Percentiles rank a stretch among this genome's conserved stretches.
phyloP scores from a whole-genome alignment of 2,329 filamentous ascomycete species.

The Fusarium nurragi region DNA sequence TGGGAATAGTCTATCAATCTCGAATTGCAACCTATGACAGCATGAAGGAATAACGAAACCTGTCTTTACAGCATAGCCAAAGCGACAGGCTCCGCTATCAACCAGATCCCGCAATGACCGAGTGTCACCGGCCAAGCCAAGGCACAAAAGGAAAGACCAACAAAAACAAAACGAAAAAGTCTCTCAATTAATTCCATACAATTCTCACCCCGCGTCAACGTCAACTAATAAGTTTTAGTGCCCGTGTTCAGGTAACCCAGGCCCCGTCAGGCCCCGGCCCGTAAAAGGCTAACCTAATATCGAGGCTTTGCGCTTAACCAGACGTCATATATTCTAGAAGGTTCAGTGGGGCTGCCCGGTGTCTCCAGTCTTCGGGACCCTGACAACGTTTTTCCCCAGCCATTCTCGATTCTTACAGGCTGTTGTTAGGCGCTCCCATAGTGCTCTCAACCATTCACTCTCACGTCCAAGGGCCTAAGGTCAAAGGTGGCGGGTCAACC shows the following conservation, averaged over 20 bases:
- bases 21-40: neutral
- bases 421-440: constrained; percentile 17
- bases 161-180: constrained; percentile 5
- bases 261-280: constrained; percentile 14
- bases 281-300: constrained; percentile 36
- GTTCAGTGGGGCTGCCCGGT: constrained; percentile 52
- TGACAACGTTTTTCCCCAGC: constrained; percentile 17
- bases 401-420: constrained; percentile 22
- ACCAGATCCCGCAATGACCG: neutral
- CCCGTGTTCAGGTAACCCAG: constrained; percentile 18
- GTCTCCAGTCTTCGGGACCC: constrained; percentile 9
- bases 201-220: constrained; percentile 22
- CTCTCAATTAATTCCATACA: constrained; percentile 9
- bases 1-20: constrained; percentile 17
- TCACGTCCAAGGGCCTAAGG: neutral
- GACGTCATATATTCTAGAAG: constrained; percentile 54
- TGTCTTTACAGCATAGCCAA: neutral
- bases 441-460: constrained; percentile 9
- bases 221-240: constrained; percentile 39
- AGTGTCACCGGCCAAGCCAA: constrained; percentile 10
- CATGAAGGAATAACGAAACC: neutral
- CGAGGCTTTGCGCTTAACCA: constrained; percentile 51
- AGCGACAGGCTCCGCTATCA: constrained; percentile 1
- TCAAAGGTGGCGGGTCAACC: constrained; percentile 20
- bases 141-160: neutral